These are phyloP conservation scores for Tylopilus subfusipes DNA, from an alignment of 768 basidiomycete species.

Conservation along the genomic window DNA sequence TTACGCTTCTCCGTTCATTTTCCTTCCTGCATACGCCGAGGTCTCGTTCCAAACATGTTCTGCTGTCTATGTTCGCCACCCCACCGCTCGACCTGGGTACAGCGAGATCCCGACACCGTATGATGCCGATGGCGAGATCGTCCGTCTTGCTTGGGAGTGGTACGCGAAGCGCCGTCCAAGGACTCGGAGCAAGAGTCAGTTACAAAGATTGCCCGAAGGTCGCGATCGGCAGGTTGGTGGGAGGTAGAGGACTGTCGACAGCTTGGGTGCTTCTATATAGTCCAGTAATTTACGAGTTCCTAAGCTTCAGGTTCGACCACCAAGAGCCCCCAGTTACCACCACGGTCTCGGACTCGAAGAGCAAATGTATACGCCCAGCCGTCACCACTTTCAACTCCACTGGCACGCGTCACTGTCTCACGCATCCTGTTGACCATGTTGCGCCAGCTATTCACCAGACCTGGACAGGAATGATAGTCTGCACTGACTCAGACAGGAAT, in stretches of 20 bases:
- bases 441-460: too few relatives aligned
- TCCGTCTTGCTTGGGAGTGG: constrained; percentile 96
- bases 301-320: too few relatives aligned
- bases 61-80: constrained; percentile 89
- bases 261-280: background rate
- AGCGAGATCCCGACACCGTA: constrained; percentile 95
- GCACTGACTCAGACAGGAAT: too few relatives aligned
- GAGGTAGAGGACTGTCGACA: background rate
- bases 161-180: constrained; percentile 70
- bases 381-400: too few relatives aligned
- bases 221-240: constrained; percentile 37
- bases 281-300: constrained; percentile 1
- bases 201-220: constrained; percentile 65
- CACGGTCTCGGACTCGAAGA: too few relatives aligned
- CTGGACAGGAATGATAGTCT: too few relatives aligned
- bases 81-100: constrained; percentile 93
- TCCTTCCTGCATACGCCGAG: constrained; percentile 90
- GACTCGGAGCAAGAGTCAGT: constrained; percentile 60
- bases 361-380: too few relatives aligned
- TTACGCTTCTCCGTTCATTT: constrained; percentile 87
- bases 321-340: too few relatives aligned
- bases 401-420: too few relatives aligned
- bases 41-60: constrained; percentile 86
- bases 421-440: too few relatives aligned
- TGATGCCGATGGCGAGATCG: constrained; percentile 90